Base-by-base conservation (phyloP, 148 eudicot species). In the Rhododendron henanense region DNA sequence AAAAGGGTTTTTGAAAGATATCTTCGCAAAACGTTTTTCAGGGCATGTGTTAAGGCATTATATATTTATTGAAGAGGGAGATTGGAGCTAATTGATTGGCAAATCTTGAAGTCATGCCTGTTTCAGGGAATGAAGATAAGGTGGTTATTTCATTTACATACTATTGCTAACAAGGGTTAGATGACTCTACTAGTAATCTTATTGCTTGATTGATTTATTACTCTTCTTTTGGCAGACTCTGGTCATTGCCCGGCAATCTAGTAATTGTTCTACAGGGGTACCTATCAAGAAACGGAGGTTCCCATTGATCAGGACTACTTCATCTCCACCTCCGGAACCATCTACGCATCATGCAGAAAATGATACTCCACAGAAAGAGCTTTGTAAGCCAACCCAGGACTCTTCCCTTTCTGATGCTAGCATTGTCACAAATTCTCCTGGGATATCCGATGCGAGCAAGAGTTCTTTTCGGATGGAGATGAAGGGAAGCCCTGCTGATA, bases 241-340 rank as follows among this genome's bases (percentile, higher is more conserved):
- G 84, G 82, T 33, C 53, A 16, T 90, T 82, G 33, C 88, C 33
- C 69, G 86, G 84, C 88, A 57, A 81, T 75, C 88, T 82, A 65
- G 86, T 78, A 81, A 48, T 86, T 83, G 23, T 83, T 90, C 87
- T 85, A 71, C 84, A 57, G 86, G 82, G 83, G 73, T 90, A 47
- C 92, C 90, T 55, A 84, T 90, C 57, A 90, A 90, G 86, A 90
- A 90, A 73, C 88, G 92, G 82, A 86, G 78, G 76, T 78, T 86
- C 61, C 86, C 87, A 10, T 4, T 85, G 13, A 11, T 90, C 33
- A 84, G 50, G 69, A 81, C 82, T 28, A 69, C 51, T 31, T 84
- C 90, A 63, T 88, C 91, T 67, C 78, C 85, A 7, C 84, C 44
- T 21, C 79, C 79, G 18, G 92, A 90, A 78, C 65, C 18, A 25